Evolutionary conservation across 345 rosid genomes (phyloP).

Genomic region (Salix exigua): DNA sequence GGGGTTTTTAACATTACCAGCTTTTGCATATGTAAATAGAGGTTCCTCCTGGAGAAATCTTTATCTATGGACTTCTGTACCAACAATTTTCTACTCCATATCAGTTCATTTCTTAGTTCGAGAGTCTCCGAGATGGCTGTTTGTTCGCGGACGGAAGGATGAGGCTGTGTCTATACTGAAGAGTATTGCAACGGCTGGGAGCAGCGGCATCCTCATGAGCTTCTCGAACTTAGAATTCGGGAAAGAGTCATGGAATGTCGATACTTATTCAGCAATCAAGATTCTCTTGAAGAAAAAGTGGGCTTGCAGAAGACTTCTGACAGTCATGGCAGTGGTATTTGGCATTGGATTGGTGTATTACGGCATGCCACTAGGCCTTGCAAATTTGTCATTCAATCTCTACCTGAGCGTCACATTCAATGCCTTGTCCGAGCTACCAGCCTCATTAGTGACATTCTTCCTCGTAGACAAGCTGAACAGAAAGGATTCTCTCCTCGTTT

Average conservation of each 20-base stretch:
- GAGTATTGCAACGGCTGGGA: conserved; percentile 29
- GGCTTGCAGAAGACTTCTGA: conserved; percentile 43
- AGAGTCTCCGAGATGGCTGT: conserved; percentile 62
- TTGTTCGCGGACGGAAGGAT: conserved; percentile 42
- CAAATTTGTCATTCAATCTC: conserved; percentile 48
- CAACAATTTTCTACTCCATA: conserved; percentile 31
- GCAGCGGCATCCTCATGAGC: conserved; percentile 16
- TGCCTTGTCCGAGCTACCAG: conserved; percentile 62
- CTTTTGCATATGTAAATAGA: conserved; percentile 36
- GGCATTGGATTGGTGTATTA: conserved; percentile 67
- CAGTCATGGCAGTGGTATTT: conserved; percentile 40
- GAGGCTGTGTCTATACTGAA: conserved; percentile 53
- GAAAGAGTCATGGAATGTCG: conserved; percentile 28
- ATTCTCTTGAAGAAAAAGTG: conserved; percentile 42
- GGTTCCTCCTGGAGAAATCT: conserved; percentile 44
- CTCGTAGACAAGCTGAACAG: conserved; percentile 42
- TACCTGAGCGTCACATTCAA: conserved; percentile 58
- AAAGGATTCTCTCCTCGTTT: conserved; percentile 34
- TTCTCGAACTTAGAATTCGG: conserved; percentile 32
- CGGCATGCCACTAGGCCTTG: conserved; percentile 67
- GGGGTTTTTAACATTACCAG: conserved; percentile 46
- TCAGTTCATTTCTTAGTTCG: conserved; percentile 31
- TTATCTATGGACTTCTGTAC: conserved; percentile 48
- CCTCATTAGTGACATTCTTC: conserved; percentile 43
- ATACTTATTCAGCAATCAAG: conserved; percentile 43